Conservation (phyloP, 2,329 filamentous ascomycete genomes). For the Penicillium hesseltinei region DNA sequence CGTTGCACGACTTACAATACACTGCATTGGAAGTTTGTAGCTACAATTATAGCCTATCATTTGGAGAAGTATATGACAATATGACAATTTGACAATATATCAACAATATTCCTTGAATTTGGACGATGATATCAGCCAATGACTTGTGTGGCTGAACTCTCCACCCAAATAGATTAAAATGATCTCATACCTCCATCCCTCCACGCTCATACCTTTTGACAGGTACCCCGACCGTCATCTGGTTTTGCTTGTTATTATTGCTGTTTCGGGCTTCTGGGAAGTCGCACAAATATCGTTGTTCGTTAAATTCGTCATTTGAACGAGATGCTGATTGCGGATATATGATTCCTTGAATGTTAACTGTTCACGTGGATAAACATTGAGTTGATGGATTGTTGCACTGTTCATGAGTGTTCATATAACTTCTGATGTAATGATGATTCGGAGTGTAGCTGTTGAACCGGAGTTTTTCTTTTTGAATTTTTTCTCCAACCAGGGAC, state of each 20-base stretch:
- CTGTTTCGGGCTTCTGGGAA: neutral
- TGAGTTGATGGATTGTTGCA: slow-evolving; percentile 5
- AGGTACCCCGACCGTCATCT: neutral
- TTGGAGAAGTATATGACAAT: neutral
- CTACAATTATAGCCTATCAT: neutral
- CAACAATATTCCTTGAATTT: neutral
- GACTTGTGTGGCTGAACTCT: slow-evolving; percentile 27
- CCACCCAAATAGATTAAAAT: slow-evolving; percentile 30
- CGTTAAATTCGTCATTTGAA: neutral
- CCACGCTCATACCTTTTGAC: slow-evolving; percentile 3
- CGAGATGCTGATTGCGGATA: neutral
- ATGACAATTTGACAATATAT: neutral
- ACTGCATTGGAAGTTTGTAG: neutral
- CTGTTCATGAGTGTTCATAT: slow-evolving; percentile 4
- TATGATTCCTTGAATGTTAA: no score
- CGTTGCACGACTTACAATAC: neutral
- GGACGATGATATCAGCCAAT: slow-evolving; percentile 9
- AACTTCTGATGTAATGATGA: slow-evolving; percentile 26
- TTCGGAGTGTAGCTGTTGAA: slow-evolving; percentile 1
- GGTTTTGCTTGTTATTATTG: neutral
- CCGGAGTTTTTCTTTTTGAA: slow-evolving; percentile 2
- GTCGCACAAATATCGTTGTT: neutral
- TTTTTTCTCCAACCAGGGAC: neutral
- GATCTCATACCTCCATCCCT: slow-evolving; percentile 25
- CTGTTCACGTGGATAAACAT: neutral